A percentile compares a stretch with the other conserved stretches of the same genome.
Conservation (phyloP, 2,329 filamentous ascomycete genomes). For the Rutstroemia sydowiana region DNA sequence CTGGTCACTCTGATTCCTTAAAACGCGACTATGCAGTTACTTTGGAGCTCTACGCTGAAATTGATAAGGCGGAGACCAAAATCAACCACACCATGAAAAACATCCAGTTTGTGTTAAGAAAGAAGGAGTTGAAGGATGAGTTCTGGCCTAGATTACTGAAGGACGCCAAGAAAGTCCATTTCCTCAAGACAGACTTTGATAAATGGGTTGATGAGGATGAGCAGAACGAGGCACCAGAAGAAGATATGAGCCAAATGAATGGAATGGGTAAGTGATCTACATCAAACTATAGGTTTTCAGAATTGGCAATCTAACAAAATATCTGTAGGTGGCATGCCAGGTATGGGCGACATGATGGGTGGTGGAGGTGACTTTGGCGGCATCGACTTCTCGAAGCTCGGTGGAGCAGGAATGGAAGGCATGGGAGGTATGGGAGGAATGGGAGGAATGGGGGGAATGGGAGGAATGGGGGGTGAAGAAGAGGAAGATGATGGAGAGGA, state of each 20-base stretch:
- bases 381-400: constrained; percentile 92
- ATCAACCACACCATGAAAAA: constrained; percentile 83
- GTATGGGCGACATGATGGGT: constrained; percentile 32
- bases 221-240: constrained; percentile 82
- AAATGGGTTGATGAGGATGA: constrained; percentile 61
- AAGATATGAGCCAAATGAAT: constrained; percentile 61
- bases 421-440: constrained; percentile 38
- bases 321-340: constrained; percentile 8
- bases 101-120: constrained; percentile 83
- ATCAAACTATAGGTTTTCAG: too few relatives aligned
- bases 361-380: constrained; percentile 68
- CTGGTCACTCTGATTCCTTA: constrained; percentile 72
- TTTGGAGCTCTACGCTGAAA: constrained; percentile 83
- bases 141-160: constrained; percentile 96
- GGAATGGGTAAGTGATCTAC: constrained; percentile 44
- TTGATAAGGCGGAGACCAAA: constrained; percentile 78
- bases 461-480: constrained; percentile 43
- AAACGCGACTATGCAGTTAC: constrained; percentile 83
- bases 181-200: constrained; percentile 97
- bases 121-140: constrained; percentile 92
- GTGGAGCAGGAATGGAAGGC: constrained; percentile 45
- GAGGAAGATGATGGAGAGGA: too few relatives aligned
- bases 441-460: too few relatives aligned
- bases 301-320: not conserved
- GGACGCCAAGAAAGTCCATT: constrained; percentile 83